phyloP scores from a whole-genome alignment of 225 moss, liverwort and hornwort species.

The Anthoceros angustus region DNA sequence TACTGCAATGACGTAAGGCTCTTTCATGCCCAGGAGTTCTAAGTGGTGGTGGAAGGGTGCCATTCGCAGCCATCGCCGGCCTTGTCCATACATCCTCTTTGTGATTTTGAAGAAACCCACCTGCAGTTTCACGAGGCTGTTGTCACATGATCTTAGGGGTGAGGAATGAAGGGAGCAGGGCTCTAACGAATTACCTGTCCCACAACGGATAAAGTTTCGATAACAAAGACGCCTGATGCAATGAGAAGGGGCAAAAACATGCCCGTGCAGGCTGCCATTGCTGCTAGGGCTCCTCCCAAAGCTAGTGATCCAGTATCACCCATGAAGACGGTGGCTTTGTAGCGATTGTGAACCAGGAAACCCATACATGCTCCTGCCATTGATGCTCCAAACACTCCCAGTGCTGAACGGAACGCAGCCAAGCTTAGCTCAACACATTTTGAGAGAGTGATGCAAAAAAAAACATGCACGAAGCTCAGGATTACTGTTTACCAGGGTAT shows the following conservation, averaged over 20 bases:
- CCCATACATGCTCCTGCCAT: conserved; percentile 97
- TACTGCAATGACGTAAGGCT: conserved; percentile 37
- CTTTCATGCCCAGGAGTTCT: conserved; percentile 56
- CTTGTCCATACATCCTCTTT: conserved; percentile 58
- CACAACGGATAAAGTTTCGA: conserved; percentile 79
- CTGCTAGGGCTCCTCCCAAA: conserved; percentile 83
- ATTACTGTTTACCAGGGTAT: conserved; percentile 33
- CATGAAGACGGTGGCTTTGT: conserved; percentile 89
- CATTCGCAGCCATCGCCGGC: conserved; percentile 71
- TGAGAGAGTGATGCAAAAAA: not conserved
- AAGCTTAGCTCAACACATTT: not conserved
- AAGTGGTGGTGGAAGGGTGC: conserved; percentile 92
- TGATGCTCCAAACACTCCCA: conserved; percentile 78
- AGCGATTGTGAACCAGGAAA: conserved; percentile 64
- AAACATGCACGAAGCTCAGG: not conserved
- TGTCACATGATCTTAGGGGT: not conserved
- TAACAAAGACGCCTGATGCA: conserved; percentile 66
- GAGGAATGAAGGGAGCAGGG: not conserved
- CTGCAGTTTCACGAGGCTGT: conserved; percentile 18
- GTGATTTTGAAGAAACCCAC: conserved; percentile 72
- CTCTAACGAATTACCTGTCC: conserved; percentile 45
- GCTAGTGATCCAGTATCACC: conserved; percentile 92
- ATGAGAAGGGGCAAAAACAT: conserved; percentile 88
- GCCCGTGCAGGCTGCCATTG: conserved; percentile 86
- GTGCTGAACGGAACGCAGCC: conserved; percentile 26